Conservation (phyloP, 352 stramenopile species). For the Phytopythium cucurbitacearum region DNA sequence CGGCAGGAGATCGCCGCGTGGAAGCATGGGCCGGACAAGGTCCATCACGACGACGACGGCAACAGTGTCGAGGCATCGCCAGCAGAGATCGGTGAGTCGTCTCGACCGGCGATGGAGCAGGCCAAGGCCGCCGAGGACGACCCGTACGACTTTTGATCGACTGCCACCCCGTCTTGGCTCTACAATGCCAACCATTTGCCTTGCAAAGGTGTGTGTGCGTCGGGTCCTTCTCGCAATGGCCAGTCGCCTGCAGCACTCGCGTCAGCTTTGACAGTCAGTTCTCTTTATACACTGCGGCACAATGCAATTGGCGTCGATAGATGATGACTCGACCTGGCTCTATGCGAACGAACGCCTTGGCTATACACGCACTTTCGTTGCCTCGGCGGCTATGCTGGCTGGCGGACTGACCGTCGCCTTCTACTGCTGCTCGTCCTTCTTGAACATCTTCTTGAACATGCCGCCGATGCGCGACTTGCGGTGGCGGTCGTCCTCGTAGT, state of each 20-base stretch:
- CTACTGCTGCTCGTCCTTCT: constrained; percentile 55
- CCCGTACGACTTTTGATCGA: constrained; percentile 9
- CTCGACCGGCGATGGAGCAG: constrained; percentile 7
- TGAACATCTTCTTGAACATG: constrained; percentile 91
- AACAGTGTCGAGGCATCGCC: constrained; percentile 3
- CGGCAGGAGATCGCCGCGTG: constrained; percentile 56
- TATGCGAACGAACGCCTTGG: no score
- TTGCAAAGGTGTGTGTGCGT: no score
- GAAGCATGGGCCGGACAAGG: constrained; percentile 43
- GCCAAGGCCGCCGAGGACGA: constrained; percentile 3
- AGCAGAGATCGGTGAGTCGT: constrained; percentile 4
- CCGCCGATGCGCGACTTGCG: constrained; percentile 78
- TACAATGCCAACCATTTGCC: no score
- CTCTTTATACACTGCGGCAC: no score
- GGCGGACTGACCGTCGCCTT: no score
- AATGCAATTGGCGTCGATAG: no score
- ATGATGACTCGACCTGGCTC: no score
- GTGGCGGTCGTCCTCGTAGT: constrained; percentile 50
- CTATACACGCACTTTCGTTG: no score
- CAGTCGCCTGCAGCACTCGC: no score
- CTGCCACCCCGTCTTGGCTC: neutral
- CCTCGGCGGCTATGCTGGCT: no score
- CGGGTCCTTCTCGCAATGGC: no score
- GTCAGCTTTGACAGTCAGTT: no score
- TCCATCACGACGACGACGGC: constrained; percentile 3